Evolutionary conservation across 1,284 basidiomycete genomes (phyloP), one percentile per base, ranked within the genome.

Genomic region (Rhodofomes roseus): DNA sequence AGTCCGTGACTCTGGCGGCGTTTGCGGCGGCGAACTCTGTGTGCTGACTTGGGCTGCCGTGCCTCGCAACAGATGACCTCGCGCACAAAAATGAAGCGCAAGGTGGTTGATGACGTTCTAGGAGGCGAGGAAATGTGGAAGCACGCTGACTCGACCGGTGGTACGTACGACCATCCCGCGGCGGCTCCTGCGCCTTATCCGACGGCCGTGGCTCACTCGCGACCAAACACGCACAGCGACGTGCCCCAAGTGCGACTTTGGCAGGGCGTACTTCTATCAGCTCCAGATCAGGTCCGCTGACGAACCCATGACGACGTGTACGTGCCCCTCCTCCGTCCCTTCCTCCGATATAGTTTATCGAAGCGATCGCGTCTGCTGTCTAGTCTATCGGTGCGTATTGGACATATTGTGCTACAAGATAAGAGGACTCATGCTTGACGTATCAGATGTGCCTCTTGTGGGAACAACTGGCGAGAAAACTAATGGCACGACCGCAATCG

Each of bases 241-340:
- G 20, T 99, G 96, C 73, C 89, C 90, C 16, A 96, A 95, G 71
- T 99, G 96, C 75, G 95, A 97, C 70, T 82, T 92, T 69, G 83
- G 85, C 41, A 80, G 89, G 59, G 95, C 96, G 7, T 98, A 96
- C 76, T 99, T 93, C 75, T 94, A 96, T 74, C 95, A 98, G 77
- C 78, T 98, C 20, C 96, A 99, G 74, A 99, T 98, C 65, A 80
- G 96, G 37, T 96, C 93, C 67, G 96, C 96, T 0, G 95, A 97
- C 73, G 95, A 97, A 71, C 95, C 95, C 6, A 96, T 95, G 92
- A 97, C 95, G 8, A 97, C 92, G 0, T 97, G 95, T 92, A 81
- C 76, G 92, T 85, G 43, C 53, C 51, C 51, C 54, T 48, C 61
- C 50, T 18, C 20, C 20, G 18, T 5, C 34, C 54, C 14, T 67